Evolutionary conservation across 2,329 filamentous ascomycete genomes (phyloP), one percentile per base, ranked within the genome.

Genomic region (Aspergillus ibericus): DNA sequence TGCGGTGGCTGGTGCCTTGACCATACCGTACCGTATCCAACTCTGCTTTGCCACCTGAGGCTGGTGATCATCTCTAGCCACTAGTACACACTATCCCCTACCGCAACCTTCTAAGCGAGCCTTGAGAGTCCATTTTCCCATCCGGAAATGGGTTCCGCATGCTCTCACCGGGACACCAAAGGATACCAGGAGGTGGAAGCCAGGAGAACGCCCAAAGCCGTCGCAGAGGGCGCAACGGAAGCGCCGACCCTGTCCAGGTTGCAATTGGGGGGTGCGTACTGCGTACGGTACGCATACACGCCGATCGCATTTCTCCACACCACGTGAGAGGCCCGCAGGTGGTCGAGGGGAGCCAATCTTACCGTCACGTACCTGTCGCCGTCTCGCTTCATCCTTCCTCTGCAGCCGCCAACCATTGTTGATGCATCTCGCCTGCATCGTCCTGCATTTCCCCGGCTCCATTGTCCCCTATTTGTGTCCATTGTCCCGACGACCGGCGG

Each of bases 241-340:
- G 25, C 10, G 44, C 20, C 44, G 25, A 48, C 44, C 25, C 44
- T 25, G 13, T 18, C n/a, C 15, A 18, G 36, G n/a, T 3, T 6
- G 20, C 3, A 27, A n/a, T 13, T 13, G 42, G 22, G 20, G 13
- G 15, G 49, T 10, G 20, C 15, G n/a, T 20, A 42, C 27, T 10
- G 20, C 15, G n/a, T 20, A 42, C 27, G 20, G n/a, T 53, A 53
- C 51, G 35, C 22, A 44, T 53, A 53, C 51, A 32, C 51, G 38
- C 38, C 51, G 51, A 53, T 53, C 51, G 25, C 38, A 42, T 32
- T 22, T 42, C 36, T 53, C 51, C 51, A 42, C 51, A 29, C 51
- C 51, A 53, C 51, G 51, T 53, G 51, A 53, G 36, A 42, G 36
- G 38, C 51, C 51, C 51, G 51, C 51, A 52, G 48, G 49, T 38